Percentiles rank a stretch among this genome's conserved stretches.
These are phyloP conservation scores for Cercophora newfieldiana DNA, from an alignment of 495 filamentous ascomycete genomes.

Conservation along the genomic window DNA sequence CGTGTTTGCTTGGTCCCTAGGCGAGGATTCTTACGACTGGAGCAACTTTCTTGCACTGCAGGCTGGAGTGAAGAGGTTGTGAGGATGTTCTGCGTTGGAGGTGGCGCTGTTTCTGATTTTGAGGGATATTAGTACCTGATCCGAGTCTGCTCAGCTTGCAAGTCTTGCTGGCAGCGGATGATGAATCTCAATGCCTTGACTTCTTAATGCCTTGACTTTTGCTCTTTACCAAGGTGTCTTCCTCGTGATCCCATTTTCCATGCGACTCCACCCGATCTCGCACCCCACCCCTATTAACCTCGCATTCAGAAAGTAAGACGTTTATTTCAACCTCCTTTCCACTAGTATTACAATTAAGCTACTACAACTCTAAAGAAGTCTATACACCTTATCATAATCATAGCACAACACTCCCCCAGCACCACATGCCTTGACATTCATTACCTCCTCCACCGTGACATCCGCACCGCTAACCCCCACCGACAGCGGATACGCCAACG, in stretches of 20 bases:
- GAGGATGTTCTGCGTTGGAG: not conserved
- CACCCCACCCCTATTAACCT: too few relatives aligned
- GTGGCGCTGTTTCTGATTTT: not conserved
- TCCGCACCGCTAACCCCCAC: constrained; percentile 34
- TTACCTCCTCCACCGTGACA: constrained; percentile 36
- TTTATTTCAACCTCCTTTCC: not conserved
- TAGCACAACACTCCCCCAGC: constrained; percentile 38
- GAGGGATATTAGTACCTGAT: too few relatives aligned
- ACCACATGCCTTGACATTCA: constrained; percentile 37
- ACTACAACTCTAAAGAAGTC: not conserved
- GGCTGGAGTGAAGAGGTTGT: constrained; percentile 7
- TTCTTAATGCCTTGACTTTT: too few relatives aligned
- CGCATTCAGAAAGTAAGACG: too few relatives aligned
- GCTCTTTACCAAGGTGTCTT: too few relatives aligned
- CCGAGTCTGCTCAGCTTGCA: too few relatives aligned
- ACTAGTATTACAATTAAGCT: not conserved
- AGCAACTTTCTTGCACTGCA: constrained; percentile 58
- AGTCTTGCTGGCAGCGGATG: too few relatives aligned
- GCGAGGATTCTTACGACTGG: constrained; percentile 58
- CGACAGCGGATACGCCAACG: constrained; percentile 34
- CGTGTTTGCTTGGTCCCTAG: constrained; percentile 61
- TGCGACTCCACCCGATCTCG: too few relatives aligned
- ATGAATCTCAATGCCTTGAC: too few relatives aligned
- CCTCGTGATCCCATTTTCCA: too few relatives aligned
- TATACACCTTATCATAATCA: constrained; percentile 37